phyloP scores from a whole-genome alignment of 2,329 filamentous ascomycete genomes.

The Colletotrichum sp. region DNA sequence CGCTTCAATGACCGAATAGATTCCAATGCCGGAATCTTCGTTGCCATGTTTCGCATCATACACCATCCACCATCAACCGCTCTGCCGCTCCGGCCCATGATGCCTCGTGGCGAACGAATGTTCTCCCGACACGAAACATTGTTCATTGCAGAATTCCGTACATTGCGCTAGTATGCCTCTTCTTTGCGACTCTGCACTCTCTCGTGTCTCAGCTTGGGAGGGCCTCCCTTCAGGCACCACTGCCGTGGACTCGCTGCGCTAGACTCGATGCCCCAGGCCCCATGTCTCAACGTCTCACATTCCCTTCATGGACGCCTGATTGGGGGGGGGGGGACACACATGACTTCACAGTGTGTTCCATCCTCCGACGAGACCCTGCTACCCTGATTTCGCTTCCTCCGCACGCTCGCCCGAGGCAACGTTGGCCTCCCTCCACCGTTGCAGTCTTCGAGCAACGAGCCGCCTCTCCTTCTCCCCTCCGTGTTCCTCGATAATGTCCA shows the following conservation, averaged over 20 bases:
- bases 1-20: background rate
- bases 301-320: background rate
- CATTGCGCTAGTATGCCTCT: background rate
- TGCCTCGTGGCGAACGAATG: constrained; percentile 8
- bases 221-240: background rate
- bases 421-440: constrained; percentile 27
- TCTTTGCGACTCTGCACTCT: background rate
- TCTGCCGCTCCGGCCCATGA: background rate
- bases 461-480: constrained; percentile 23
- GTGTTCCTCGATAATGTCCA: constrained; percentile 26
- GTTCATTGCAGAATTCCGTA: constrained; percentile 12
- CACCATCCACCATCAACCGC: background rate
- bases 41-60: background rate
- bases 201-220: background rate
- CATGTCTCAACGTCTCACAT: constrained; percentile 7
- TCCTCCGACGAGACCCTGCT: background rate
- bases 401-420: background rate
- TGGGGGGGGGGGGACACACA: background rate
- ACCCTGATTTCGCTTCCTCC: background rate
- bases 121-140: background rate
- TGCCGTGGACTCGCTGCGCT: background rate
- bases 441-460: background rate
- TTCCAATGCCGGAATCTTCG: background rate
- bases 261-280: background rate
- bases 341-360: background rate